These are phyloP conservation scores for Zoysia matrella DNA, from an alignment of 202 grass and related monocot genomes.

Conservation along the genomic window DNA sequence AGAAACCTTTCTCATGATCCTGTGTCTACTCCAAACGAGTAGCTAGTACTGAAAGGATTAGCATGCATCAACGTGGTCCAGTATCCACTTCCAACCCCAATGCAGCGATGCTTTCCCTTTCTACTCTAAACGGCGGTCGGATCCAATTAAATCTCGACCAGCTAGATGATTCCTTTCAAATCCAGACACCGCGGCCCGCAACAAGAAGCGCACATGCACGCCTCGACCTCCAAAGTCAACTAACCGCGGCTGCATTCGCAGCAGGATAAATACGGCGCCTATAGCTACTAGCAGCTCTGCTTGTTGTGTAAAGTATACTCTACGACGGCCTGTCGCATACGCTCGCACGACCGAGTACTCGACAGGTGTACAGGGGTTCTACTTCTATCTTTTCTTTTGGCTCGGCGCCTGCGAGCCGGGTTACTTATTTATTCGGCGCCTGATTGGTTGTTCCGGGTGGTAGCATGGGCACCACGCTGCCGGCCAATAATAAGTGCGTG, in stretches of 20 bases:
- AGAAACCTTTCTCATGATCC: not conserved
- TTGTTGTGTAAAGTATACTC: not conserved
- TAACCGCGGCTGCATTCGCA: not conserved
- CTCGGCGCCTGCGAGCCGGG: not conserved
- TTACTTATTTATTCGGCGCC: slow-evolving; percentile 39
- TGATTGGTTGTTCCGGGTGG: slow-evolving; percentile 31
- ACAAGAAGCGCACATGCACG: too few species aligned
- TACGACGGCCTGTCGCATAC: too few species aligned
- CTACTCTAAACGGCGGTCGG: not conserved
- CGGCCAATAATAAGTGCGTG: not conserved
- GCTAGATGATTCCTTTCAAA: not conserved
- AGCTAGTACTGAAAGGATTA: too few species aligned
- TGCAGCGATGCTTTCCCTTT: not conserved
- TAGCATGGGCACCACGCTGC: not conserved
- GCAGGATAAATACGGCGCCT: too few species aligned
- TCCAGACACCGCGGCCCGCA: not conserved
- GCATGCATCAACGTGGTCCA: not conserved
- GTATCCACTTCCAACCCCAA: not conserved
- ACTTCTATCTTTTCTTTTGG: not conserved
- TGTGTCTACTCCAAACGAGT: not conserved
- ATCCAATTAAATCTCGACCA: not conserved
- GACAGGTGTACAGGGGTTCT: slow-evolving; percentile 27
- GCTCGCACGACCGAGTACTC: not conserved
- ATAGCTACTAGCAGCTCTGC: not conserved
- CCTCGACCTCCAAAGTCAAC: slow-evolving; percentile 4